These are phyloP conservation scores for Canavalia ensiformis DNA, from an alignment of 306 rosid species.

Conservation along the genomic window DNA sequence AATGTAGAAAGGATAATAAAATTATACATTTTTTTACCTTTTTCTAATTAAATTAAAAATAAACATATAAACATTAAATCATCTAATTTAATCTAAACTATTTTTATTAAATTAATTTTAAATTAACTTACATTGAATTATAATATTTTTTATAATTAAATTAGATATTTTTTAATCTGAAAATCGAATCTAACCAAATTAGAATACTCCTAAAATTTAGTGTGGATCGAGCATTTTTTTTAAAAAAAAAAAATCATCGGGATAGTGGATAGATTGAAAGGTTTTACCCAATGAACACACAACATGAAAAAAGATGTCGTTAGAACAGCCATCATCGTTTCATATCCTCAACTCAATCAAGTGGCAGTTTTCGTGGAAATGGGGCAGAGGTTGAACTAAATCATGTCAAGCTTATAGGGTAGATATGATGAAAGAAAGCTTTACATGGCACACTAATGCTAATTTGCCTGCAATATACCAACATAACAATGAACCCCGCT, in stretches of 20 bases:
- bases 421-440: conserved; percentile 29
- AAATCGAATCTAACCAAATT: too few species aligned
- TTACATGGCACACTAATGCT: neutral
- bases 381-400: neutral
- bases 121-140: too few species aligned
- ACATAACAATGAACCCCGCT: neutral
- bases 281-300: neutral
- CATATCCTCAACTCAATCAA: neutral
- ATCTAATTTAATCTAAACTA: too few species aligned
- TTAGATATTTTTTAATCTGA: too few species aligned
- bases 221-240: too few species aligned
- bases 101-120: too few species aligned
- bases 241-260: neutral
- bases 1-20: too few species aligned
- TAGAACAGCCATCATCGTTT: neutral
- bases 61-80: too few species aligned
- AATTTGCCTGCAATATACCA: conserved; percentile 27
- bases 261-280: neutral
- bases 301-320: conserved; percentile 12
- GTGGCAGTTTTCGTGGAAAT: neutral
- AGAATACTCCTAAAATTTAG: too few species aligned
- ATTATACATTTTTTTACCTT: too few species aligned
- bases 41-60: too few species aligned
- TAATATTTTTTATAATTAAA: too few species aligned
- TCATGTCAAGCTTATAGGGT: conserved; percentile 5